Base-by-base conservation (phyloP, 164 flowering plant genomes). In the Paratinospora sagittata region DNA sequence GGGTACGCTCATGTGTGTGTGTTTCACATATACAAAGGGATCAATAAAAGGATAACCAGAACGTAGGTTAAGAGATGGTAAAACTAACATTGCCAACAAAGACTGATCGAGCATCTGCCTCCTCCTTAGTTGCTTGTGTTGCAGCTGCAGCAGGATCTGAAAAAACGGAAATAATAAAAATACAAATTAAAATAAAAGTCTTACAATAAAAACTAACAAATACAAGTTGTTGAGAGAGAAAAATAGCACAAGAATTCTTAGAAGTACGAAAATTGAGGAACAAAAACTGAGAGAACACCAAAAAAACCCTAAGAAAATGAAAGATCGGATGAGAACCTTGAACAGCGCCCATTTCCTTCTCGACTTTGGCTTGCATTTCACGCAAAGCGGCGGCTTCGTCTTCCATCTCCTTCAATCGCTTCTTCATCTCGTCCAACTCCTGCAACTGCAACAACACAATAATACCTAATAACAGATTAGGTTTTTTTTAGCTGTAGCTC, bases 61-160 rank as follows among this genome's bases (percentile, higher is more conserved):
- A 16, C 19, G 58, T 21, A 52, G 16, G 6, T 52, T 52, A 39
- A 52, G 58, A 52, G 58, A 33, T 0, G 3, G 13, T 8, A 70
- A 78, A 47, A 66, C 95, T 86, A 77, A 88, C 95, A 85, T 90
- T 90, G 63, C 90, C 92, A 78, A 90, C 90, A 82, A 86, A 90
- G 30, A 90, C 83, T 7, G 92, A 90, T 10, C 95, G 88, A 19
- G 90, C 43, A 82, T 92, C 97, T 68, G 83, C 89, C 72, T 88
- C 95, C 90, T 90, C 93, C 81, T 86, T 90, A 74, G 84, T 88
- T 70, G 88, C 97, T 72, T 83, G 84, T 21, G 86, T 80, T 49
- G 88, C 86, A 72, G 91, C 81, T 65, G 80, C 75, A 72, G 87
- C 74, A 41, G 90, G 68, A 85, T 90, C 97, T 78, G 52, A 49